Percentiles rank a stretch among this genome's conserved stretches.
These are phyloP conservation scores for Stenocarpella maydis DNA, from an alignment of 2,329 filamentous ascomycete genomes.

Conservation along the genomic window DNA sequence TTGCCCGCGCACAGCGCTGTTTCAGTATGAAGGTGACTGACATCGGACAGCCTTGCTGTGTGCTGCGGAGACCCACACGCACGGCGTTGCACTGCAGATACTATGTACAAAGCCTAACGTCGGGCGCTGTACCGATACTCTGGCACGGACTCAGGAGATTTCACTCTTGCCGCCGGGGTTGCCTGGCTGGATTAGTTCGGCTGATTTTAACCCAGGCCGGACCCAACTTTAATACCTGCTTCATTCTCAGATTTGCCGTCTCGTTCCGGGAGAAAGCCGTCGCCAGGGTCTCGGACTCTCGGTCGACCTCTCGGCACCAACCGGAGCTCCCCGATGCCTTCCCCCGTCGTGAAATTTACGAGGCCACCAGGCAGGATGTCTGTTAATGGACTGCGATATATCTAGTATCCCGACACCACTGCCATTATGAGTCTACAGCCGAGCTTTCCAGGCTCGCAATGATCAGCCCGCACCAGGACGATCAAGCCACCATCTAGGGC, in stretches of 20 bases:
- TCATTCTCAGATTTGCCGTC: constrained; percentile 1
- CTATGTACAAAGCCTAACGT: constrained; percentile 24
- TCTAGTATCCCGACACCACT: neutral
- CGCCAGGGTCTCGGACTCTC: constrained; percentile 2
- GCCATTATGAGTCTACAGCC: neutral
- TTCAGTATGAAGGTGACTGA: constrained; percentile 4
- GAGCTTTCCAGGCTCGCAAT: neutral
- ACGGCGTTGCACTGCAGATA: constrained; percentile 34
- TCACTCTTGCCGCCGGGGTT: constrained; percentile 9
- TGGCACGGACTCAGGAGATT: constrained; percentile 28
- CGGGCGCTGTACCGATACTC: constrained; percentile 20
- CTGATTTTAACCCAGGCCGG: constrained; percentile 13
- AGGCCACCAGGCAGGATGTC: neutral
- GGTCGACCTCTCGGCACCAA: constrained; percentile 14
- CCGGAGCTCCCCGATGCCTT: constrained; percentile 7
- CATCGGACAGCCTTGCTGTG: constrained; percentile 25
- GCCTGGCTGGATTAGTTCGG: constrained; percentile 8
- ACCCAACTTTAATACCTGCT: constrained; percentile 20
- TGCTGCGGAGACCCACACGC: constrained; percentile 16
- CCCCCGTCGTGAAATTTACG: neutral
- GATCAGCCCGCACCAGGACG: constrained; percentile 15
- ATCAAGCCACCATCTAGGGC: constrained; percentile 10
- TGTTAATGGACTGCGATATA: neutral
- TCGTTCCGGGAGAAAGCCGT: constrained; percentile 18
- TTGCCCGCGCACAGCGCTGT: constrained; percentile 14